Percentiles rank a stretch among this genome's conserved stretches.
These are phyloP conservation scores for Olyra latifolia DNA, from an alignment of 176 grass and related monocot genomes.

Conservation along the genomic window DNA sequence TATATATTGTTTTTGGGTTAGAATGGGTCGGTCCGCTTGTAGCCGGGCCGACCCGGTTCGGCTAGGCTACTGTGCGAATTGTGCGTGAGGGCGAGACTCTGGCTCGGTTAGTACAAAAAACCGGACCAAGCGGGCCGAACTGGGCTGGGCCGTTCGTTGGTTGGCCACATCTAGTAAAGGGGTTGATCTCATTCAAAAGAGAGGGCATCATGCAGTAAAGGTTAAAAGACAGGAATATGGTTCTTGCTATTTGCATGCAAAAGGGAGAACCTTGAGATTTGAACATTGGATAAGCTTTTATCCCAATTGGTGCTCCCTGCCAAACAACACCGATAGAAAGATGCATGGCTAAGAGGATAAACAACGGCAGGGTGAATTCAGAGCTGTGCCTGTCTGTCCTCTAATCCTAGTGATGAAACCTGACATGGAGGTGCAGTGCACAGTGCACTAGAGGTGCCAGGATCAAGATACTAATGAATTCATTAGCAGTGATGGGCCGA, in stretches of 20 bases:
- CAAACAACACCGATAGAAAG: background rate
- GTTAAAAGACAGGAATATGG: constrained; percentile 12
- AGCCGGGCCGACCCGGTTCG: too few species aligned
- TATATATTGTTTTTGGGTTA: too few species aligned
- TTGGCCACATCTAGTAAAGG: too few species aligned
- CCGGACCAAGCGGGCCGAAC: too few species aligned
- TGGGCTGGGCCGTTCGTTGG: too few species aligned
- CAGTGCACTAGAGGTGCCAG: background rate
- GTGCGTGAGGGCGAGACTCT: too few species aligned
- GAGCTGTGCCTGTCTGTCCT: background rate
- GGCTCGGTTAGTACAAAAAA: too few species aligned
- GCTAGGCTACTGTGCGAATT: too few species aligned
- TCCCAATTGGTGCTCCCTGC: background rate
- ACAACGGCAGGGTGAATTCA: background rate
- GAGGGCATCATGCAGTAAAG: background rate
- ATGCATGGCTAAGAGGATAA: background rate
- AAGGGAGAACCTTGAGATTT: constrained; percentile 23
- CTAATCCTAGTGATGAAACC: background rate
- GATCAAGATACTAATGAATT: constrained; percentile 7
- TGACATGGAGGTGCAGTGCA: background rate
- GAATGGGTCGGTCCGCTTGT: too few species aligned
- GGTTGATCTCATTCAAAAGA: constrained; percentile 7
- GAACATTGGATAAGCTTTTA: constrained; percentile 26
- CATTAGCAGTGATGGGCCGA: background rate
- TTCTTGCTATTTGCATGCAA: constrained; percentile 13